Evolutionary conservation across 2,329 filamentous ascomycete species (phyloP).

Genomic region (Microascus cirrosus): DNA sequence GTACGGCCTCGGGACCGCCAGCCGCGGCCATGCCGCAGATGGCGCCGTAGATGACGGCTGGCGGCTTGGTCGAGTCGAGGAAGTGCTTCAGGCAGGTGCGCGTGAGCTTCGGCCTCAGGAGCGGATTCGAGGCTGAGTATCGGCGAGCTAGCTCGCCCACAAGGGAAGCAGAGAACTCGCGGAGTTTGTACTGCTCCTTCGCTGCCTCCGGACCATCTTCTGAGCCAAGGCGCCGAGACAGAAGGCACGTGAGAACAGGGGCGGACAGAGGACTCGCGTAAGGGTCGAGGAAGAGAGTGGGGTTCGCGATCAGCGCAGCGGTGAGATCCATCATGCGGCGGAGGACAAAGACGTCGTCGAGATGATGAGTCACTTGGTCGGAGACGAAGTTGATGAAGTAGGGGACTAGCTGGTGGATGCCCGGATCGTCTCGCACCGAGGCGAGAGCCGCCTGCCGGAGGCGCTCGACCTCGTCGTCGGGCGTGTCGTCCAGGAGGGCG

Average conservation of each 20-base stretch:
- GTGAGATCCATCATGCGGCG: constrained; percentile 88
- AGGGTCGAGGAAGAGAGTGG: constrained; percentile 59
- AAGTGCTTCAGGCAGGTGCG: constrained; percentile 90
- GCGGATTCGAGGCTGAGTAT: constrained; percentile 69
- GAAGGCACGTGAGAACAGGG: constrained; percentile 81
- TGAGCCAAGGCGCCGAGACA: constrained; percentile 62
- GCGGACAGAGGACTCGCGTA: constrained; percentile 61
- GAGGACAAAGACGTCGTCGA: constrained; percentile 82
- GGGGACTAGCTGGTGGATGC: constrained; percentile 86
- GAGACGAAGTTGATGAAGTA: constrained; percentile 96
- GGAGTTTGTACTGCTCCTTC: constrained; percentile 63
- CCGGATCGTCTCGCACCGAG: constrained; percentile 78
- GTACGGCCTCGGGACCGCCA: constrained; percentile 52
- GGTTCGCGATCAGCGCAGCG: constrained; percentile 73
- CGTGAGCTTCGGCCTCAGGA: constrained; percentile 77
- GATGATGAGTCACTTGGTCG: constrained; percentile 87
- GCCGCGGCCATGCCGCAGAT: constrained; percentile 69
- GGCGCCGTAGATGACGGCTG: constrained; percentile 81
- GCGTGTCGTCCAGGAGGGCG: constrained; percentile 78
- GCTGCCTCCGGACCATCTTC: constrained; percentile 39
- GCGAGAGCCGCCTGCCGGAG: constrained; percentile 77
- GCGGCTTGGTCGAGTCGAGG: constrained; percentile 72
- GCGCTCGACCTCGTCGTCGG: constrained; percentile 60
- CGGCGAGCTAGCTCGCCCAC: constrained; percentile 70
- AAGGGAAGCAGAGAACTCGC: constrained; percentile 74